Base-by-base conservation (phyloP, 1,284 basidiomycete genomes). In the Megacollybia platyphylla region DNA sequence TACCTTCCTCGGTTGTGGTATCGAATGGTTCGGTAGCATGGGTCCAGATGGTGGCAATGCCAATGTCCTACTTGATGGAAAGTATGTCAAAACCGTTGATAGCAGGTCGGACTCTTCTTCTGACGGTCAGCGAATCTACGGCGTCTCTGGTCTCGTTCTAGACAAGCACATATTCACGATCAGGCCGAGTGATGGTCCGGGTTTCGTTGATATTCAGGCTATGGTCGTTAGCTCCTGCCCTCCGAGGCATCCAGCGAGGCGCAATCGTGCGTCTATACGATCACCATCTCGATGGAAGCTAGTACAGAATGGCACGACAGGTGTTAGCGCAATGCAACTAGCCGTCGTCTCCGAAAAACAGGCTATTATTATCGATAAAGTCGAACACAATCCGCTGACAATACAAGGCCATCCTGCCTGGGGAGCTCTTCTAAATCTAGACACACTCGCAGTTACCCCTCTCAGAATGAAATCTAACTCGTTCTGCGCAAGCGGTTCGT, bases 401-500 rank as follows among this genome's bases (percentile, higher is more conserved):
- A 66, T 84, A 53, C 63, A 73, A 46, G 79, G 80, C 1, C 81
- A 83, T 52, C 79, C 84, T 10, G 85, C 86, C 3, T 90, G 87
- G 87, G 82, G 70, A 0, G 74, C 77, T 1, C 55, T 87, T 15
- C 89, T 79, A 58, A 74, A 87, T 56, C 61, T 87, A 44, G 56
- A 74, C 26, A 76, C 75, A 2, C 68, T 81, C 49, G 65, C 68
- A 2, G 65, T 86, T 42, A 72, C 65, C 31, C 74, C 87, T 32
- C 64, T 91, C 18, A 55, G 66, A 31, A 68, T 87, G 57, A 59
- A 73, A 50, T 87, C 84, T 0, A 89, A 91, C 56, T 88, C 84
- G n/a, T 91, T 90, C 62, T 91, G 87, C 55, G 87, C 87, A 5
- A 84, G 84, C 20, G 87, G 88, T 11, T 67, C 75, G 2, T 88